Conservation (phyloP, 257 asterid genomes). For the Thymus quinquecostatus region DNA sequence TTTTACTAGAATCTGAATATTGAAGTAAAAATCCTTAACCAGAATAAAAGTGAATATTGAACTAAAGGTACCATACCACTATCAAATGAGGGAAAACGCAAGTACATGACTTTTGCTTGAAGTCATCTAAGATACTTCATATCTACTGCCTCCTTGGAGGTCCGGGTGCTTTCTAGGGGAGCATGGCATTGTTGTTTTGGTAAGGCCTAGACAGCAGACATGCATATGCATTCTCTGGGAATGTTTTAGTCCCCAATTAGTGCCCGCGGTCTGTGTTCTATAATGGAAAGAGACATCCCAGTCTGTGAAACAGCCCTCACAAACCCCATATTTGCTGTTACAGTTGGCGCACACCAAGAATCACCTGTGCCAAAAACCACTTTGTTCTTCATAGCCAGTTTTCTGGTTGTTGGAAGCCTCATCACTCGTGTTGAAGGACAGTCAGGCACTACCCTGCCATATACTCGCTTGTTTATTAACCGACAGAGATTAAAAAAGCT, state of each 20-base stretch:
- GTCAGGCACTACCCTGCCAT: constrained; percentile 80
- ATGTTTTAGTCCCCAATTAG: constrained; percentile 69
- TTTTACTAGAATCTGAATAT: neutral
- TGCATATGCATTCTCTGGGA: neutral
- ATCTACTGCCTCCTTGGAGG: constrained; percentile 8
- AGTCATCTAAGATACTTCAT: neutral
- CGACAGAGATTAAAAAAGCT: constrained; percentile 4
- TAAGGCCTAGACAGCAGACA: neutral
- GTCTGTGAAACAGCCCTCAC: constrained; percentile 88
- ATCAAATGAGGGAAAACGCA: neutral
- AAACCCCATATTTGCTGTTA: constrained; percentile 93
- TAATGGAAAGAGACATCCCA: constrained; percentile 76
- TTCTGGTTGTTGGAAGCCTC: constrained; percentile 85
- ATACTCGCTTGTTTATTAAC: constrained; percentile 32
- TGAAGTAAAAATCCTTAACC: neutral
- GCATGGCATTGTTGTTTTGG: neutral
- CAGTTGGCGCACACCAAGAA: constrained; percentile 75
- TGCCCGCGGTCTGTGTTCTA: constrained; percentile 87
- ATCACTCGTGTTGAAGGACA: constrained; percentile 74
- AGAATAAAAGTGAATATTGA: neutral
- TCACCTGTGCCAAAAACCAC: constrained; percentile 96
- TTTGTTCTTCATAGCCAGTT: constrained; percentile 84
- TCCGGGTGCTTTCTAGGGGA: neutral
- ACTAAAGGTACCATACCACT: neutral
- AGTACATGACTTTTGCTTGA: neutral